phyloP scores from a whole-genome alignment of 345 rosid species.

The Salix udensis region DNA sequence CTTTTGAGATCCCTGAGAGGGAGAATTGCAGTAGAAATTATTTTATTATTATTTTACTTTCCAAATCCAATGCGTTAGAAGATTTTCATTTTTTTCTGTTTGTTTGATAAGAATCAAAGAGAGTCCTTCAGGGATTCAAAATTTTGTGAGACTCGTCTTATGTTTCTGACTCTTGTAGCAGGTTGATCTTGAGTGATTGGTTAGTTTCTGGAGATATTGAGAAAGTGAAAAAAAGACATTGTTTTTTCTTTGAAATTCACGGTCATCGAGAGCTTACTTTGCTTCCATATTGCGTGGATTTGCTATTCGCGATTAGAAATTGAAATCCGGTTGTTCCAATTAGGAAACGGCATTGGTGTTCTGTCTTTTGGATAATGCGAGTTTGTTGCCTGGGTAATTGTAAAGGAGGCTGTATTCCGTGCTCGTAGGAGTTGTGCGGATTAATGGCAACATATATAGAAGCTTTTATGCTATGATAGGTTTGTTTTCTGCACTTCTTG shows the following conservation, averaged over 20 bases:
- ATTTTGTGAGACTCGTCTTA: background rate
- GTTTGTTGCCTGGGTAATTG: background rate
- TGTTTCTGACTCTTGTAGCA: background rate
- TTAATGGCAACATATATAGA: slow-evolving; percentile 29
- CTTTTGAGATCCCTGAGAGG: background rate
- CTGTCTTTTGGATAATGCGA: background rate
- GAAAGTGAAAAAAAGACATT: background rate
- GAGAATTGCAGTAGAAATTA: background rate
- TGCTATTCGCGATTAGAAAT: background rate
- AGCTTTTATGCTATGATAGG: slow-evolving; percentile 35
- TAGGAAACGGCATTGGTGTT: background rate
- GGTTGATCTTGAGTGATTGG: slow-evolving; percentile 20
- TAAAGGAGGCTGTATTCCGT: slow-evolving; percentile 22
- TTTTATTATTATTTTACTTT: too few species aligned
- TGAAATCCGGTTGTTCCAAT: background rate
- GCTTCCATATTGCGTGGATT: slow-evolving; percentile 5
- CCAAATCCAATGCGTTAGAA: background rate
- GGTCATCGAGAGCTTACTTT: background rate
- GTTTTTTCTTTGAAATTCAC: background rate
- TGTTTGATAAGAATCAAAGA: background rate
- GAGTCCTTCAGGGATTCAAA: background rate
- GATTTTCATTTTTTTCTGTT: background rate
- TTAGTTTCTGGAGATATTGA: background rate
- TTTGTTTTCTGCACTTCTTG: slow-evolving; percentile 33
- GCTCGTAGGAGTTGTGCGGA: slow-evolving; percentile 28